Evolutionary conservation across 345 rosid species (phyloP).

Genomic region (Clausena lansium): DNA sequence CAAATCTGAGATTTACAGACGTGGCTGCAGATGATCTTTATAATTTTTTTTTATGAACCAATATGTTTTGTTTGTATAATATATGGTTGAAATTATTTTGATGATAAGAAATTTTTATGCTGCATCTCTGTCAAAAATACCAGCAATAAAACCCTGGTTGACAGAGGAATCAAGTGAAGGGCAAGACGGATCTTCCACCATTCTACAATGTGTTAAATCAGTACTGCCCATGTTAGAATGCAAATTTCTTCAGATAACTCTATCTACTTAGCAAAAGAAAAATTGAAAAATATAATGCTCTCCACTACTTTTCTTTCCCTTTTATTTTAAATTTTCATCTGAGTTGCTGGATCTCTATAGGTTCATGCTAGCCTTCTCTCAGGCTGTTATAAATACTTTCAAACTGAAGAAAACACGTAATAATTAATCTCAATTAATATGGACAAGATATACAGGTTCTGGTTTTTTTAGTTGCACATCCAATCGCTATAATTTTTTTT

Average conservation of each 20-base stretch:
- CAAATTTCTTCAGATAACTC: not conserved
- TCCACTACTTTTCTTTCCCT: too few species aligned
- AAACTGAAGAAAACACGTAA: not conserved
- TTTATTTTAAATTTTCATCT: not conserved
- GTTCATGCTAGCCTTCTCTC: not conserved
- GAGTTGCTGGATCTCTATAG: not conserved
- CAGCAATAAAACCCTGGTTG: not conserved
- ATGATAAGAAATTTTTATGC: not conserved
- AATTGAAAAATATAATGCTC: too few species aligned
- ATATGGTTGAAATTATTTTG: not conserved
- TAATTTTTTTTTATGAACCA: too few species aligned
- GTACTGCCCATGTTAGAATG: not conserved
- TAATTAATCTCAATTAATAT: not conserved
- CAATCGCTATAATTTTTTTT: not conserved
- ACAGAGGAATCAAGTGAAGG: not conserved
- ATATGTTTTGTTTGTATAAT: not conserved
- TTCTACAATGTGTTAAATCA: not conserved
- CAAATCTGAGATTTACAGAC: not conserved
- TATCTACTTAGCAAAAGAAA: not conserved
- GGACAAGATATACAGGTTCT: not conserved
- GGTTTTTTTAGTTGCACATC: not conserved
- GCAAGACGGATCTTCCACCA: not conserved
- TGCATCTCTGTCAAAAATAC: not conserved
- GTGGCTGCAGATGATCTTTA: not conserved
- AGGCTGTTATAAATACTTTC: not conserved